Evolutionary conservation across 257 asterid genomes (phyloP), one percentile per base, ranked within the genome.

Genomic region (Capsicum chinense): DNA sequence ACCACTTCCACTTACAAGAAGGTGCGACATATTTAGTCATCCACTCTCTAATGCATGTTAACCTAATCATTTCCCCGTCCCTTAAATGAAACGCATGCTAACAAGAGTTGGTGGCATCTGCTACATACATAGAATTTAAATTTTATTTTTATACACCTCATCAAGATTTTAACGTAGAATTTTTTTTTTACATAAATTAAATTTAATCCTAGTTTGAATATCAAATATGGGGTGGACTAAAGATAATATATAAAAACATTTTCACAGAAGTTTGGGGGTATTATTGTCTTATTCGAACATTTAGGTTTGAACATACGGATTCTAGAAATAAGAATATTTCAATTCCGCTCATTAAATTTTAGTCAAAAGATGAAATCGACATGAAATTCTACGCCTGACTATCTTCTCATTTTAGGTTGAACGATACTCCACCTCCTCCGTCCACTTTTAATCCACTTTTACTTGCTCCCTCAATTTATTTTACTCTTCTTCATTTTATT

Each of bases 1-100:
- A 74, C 80, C 60, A 19, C 3, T 48, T 50, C 80, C 44, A 74
- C 81, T 21, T 74, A 12, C 80, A 47, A 71, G 37, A 71, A 71
- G 79, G n/a, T 47, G 35, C 19, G 79, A 71, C 1, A 71, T 71
- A 47, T 47, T 71, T 70, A 69, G 9, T 16, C 56, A 15, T 37
- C 54, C 78, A 37, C 26, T 42, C 35, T 44, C 4, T 73, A 73
- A 19, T 50, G 80, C 60, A 11, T 47, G n/a, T 73, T 73, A 74
- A 74, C 81, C 62, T 50, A 74, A 50, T 50, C 19, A 74, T 21
- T 48, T 12, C 4, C 21, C 5, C 50, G 21, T 50, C 59, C 19
- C 62, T 74, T 50, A 15, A 21, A 7, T 47, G 16, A 47, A 71
- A 71, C 19, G 39, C 58, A 44, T 9, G 39, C 10, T n/a, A 17